Percentiles rank a stretch among this genome's conserved stretches.
Conservation (phyloP, 441 rosid species). For the Eruca vesicaria region DNA sequence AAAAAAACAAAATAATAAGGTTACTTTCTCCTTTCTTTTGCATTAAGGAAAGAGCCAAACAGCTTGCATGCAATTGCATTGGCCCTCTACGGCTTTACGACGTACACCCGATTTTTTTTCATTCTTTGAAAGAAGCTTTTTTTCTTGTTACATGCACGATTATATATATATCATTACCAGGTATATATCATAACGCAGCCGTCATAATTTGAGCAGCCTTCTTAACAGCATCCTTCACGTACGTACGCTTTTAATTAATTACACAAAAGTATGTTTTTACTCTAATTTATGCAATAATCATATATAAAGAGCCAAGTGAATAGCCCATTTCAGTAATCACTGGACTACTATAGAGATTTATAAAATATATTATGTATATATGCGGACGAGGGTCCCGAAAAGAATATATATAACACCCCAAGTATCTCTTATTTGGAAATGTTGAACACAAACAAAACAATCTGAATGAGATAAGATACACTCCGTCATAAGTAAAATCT, state of each 20-base stretch:
- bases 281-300: background rate
- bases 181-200: background rate
- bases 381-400: too few species aligned
- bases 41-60: constrained; percentile 27
- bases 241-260: background rate
- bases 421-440: background rate
- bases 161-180: background rate
- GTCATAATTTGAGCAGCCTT: background rate
- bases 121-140: background rate
- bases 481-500: background rate
- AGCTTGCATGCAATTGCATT: constrained; percentile 23
- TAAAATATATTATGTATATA: background rate
- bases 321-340: background rate
- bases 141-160: background rate
- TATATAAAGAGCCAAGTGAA: background rate
- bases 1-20: background rate
- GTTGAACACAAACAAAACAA: background rate
- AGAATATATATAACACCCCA: background rate
- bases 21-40: constrained; percentile 21
- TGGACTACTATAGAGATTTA: background rate
- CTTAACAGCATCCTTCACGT: background rate
- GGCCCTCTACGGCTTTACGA: constrained; percentile 2
- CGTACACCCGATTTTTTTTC: constrained; percentile 6
- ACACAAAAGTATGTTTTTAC: background rate
- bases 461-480: background rate